phyloP scores from a whole-genome alignment of 306 rosid genomes.

The Gynostemma pentaphyllum region DNA sequence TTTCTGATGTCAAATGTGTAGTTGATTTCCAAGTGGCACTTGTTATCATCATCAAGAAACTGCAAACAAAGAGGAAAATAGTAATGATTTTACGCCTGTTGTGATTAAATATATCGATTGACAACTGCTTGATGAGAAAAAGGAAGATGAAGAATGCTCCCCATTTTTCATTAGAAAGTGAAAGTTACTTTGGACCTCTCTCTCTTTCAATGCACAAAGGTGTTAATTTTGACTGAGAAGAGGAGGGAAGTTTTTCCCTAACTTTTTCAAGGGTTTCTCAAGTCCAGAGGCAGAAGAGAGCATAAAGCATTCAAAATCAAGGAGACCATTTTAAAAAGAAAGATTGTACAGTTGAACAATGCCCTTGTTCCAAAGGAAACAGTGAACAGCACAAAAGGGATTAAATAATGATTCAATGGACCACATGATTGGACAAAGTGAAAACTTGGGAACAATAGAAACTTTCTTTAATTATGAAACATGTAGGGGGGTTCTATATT shows the following conservation, averaged over 20 bases:
- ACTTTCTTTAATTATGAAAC: background rate
- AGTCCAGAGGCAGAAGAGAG: too few species aligned
- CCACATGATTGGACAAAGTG: constrained; percentile 2
- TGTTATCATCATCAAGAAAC: constrained; percentile 45
- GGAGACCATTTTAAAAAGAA: background rate
- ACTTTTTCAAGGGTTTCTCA: too few species aligned
- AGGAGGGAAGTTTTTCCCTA: constrained; percentile 1
- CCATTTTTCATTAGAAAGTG: too few species aligned
- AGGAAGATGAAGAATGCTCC: too few species aligned
- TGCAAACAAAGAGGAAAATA: constrained; percentile 15
- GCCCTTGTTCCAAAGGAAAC: constrained; percentile 1
- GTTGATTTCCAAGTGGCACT: constrained; percentile 45
- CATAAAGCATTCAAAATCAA: constrained; percentile 1
- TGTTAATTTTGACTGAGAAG: background rate
- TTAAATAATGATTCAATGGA: background rate
- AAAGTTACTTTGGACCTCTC: too few species aligned
- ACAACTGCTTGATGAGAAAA: too few species aligned
- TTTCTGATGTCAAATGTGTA: constrained; percentile 36
- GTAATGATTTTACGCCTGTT: too few species aligned
- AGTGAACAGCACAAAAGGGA: background rate
- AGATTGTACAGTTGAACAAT: constrained; percentile 1
- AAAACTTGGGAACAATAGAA: background rate
- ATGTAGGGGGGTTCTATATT: background rate
- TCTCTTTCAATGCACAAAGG: background rate
- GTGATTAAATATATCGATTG: too few species aligned